Percentiles rank a stretch among this genome's conserved stretches.
These are phyloP conservation scores for Solanum bukasovii DNA, from an alignment of 257 asterid species.

Conservation along the genomic window DNA sequence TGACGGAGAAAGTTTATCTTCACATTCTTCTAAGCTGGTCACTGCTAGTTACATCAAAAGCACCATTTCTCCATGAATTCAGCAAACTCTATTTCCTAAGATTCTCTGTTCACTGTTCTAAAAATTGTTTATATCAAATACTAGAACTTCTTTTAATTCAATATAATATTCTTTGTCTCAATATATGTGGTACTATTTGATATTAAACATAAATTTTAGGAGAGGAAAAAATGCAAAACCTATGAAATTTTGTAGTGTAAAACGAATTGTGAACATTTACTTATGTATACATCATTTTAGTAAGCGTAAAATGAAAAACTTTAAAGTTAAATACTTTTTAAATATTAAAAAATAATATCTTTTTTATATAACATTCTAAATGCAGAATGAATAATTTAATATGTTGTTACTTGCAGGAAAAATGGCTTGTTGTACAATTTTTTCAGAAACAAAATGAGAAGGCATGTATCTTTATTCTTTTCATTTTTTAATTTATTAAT, in stretches of 20 bases:
- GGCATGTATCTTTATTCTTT: neutral
- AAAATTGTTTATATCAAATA: neutral
- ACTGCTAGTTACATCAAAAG: neutral
- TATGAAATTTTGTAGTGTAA: neutral
- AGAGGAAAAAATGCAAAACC: neutral
- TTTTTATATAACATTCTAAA: neutral
- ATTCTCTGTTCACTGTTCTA: neutral
- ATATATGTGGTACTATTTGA: neutral
- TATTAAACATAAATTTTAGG: neutral
- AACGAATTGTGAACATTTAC: neutral
- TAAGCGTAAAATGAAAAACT: neutral
- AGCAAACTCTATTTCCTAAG: constrained; percentile 11
- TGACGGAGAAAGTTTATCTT: neutral
- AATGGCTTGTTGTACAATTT: neutral
- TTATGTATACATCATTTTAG: neutral
- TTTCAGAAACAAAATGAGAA: neutral
- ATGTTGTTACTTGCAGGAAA: neutral
- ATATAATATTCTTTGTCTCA: neutral
- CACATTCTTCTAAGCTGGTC: neutral
- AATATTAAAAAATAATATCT: neutral
- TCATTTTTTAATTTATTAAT: neutral
- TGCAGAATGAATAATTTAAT: neutral
- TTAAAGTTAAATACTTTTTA: neutral
- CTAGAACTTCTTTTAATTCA: neutral
- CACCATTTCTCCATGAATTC: constrained; percentile 5